Evolutionary conservation across 192 early-diverging fungal genomes (phyloP), one percentile per base, ranked within the genome.

Genomic region (Entomortierella chlamydospora): DNA sequence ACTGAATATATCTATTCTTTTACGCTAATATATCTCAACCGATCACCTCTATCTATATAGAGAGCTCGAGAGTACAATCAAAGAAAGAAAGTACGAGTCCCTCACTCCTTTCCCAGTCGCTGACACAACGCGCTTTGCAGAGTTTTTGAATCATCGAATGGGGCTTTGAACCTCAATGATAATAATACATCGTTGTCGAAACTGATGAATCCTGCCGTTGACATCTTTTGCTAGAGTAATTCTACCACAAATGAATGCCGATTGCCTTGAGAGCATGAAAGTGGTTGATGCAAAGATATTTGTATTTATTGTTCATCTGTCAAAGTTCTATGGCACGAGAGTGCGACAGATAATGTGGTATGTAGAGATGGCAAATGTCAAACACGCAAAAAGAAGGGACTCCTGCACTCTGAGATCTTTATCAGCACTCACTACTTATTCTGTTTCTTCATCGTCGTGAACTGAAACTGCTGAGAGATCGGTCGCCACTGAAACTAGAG

Each of bases 81-180:
- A 50, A 34, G 60, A 54, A 8, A 58, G 61, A 59, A 41, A 66
- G 39, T 67, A 82, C 45, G 52, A 70, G 0, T 56, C 69, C 7
- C 56, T 80, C 33, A 39, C 18, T 31, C 54, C 70, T 9, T 86
- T 83, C 43, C 85, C 85, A 57, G 53, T 61, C 1, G 67, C 49
- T 1, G 72, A 86, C 47, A 55, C 67, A 18, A 66, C 47, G 1
- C 68, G 61, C 18, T 86, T 86, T 70, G 41, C 68, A 9, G 54
- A 53, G 26, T 73, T 83, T 72, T 63, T 86, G 34, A 61, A 84
- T 50, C 57, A 57, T 29, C 52, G 63, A 59, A 70, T 86, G 70
- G 45, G 45, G 15, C 15, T 47, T 20, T 47, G n/a, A n/a, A n/a
- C n/a, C n/a, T n/a, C n/a, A 47, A 47, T 17, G 15, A 47, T 47